These are phyloP conservation scores for Eudorina sp. DNA, from an alignment of 139 green algal species.

Conservation along the genomic window DNA sequence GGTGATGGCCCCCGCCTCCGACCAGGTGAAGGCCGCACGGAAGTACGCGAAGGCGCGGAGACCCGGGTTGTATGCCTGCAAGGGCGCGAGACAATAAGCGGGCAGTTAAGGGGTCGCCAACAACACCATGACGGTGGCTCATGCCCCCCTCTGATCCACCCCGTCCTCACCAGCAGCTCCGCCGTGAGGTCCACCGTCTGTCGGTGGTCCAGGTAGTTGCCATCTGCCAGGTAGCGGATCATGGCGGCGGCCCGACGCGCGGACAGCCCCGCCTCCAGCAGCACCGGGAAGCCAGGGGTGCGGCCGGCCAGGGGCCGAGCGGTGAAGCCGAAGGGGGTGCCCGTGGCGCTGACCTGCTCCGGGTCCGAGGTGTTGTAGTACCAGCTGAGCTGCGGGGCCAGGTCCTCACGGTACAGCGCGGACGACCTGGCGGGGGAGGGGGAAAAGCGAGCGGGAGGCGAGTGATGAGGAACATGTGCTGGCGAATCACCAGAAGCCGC, in stretches of 20 bases:
- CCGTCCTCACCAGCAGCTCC: slow-evolving; percentile 49
- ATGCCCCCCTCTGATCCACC: no score
- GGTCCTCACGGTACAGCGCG: slow-evolving; percentile 48
- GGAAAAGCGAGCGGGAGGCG: no score
- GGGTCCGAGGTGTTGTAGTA: slow-evolving; percentile 61
- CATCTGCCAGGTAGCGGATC: slow-evolving; percentile 55
- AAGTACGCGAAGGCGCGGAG: slow-evolving; percentile 30
- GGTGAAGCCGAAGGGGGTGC: slow-evolving; percentile 56
- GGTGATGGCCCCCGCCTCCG: background rate
- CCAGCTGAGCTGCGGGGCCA: slow-evolving; percentile 11
- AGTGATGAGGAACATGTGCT: no score
- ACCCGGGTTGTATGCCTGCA: slow-evolving; percentile 35
- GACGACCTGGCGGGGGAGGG: slow-evolving; percentile 35
- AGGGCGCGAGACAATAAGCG: no score
- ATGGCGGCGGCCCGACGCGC: background rate
- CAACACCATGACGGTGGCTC: no score
- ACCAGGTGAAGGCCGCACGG: slow-evolving; percentile 13
- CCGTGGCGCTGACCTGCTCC: slow-evolving; percentile 27
- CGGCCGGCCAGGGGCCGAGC: slow-evolving; percentile 28
- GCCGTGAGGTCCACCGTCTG: slow-evolving; percentile 13
- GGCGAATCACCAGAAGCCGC: no score
- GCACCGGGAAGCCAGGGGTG: slow-evolving; percentile 58
- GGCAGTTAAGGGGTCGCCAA: no score
- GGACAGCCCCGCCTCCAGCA: slow-evolving; percentile 49
- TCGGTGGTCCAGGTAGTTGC: slow-evolving; percentile 65